phyloP scores from a whole-genome alignment of 2,329 filamentous ascomycete species.

The Huntiella bhutanensis region DNA sequence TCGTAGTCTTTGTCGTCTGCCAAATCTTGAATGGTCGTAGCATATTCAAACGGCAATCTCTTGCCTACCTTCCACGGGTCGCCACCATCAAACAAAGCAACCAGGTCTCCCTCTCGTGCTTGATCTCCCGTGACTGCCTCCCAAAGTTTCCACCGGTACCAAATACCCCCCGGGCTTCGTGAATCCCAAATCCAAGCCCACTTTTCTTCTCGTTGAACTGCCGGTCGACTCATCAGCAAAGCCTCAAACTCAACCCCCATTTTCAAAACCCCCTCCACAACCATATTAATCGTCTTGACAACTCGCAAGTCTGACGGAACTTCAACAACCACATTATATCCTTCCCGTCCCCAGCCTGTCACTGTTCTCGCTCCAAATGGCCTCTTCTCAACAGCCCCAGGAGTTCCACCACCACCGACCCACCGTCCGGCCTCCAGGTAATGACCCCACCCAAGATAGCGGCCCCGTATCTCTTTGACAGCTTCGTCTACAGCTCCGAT shows the following conservation, averaged over 20 bases:
- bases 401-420: conserved; percentile 62
- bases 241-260: conserved; percentile 82
- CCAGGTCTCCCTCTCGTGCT: conserved; percentile 22
- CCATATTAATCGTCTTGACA: conserved; percentile 70
- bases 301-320: conserved; percentile 61
- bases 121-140: conserved; percentile 47
- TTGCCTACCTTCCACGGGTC: conserved; percentile 60
- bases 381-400: conserved; percentile 21
- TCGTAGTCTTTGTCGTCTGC: conserved; percentile 72
- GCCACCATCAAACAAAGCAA: conserved; percentile 56
- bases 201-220: conserved; percentile 70
- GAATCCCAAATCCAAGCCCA: conserved; percentile 93
- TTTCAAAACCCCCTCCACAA: conserved; percentile 59
- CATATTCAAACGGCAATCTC: conserved; percentile 62
- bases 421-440: conserved; percentile 37
- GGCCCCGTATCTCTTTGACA: conserved; percentile 61
- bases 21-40: conserved; percentile 57
- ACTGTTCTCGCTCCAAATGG: conserved; percentile 9
- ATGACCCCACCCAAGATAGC: conserved; percentile 70
- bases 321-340: conserved; percentile 52
- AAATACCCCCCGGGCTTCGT: conserved; percentile 58
- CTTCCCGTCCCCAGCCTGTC: conserved; percentile 23
- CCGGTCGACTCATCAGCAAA: conserved; percentile 67
- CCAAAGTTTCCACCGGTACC: conserved; percentile 88
- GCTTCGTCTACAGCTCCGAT: conserved; percentile 66